Evolutionary conservation across 805 yeast species (phyloP).

Genomic region (Starmerella sirachaensis): DNA sequence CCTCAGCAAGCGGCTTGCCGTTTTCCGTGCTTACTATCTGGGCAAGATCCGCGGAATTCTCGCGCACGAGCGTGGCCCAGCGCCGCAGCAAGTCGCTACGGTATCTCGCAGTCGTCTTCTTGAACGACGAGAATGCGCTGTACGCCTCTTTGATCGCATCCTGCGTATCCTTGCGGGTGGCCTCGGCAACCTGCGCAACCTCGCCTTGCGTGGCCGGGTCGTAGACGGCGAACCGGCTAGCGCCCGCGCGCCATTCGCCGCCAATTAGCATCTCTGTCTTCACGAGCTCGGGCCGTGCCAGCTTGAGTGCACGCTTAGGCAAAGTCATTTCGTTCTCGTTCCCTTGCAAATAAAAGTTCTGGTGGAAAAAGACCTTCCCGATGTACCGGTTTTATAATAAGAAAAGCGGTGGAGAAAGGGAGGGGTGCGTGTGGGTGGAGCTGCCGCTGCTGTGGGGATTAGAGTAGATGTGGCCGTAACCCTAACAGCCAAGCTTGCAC

Average conservation of each 20-base stretch:
- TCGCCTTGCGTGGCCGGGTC: conserved; percentile 62
- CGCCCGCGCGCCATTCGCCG: conserved; percentile 56
- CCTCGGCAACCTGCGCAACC: conserved; percentile 46
- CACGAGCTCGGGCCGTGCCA: conserved; percentile 14
- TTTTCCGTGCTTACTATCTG: conserved; percentile 53
- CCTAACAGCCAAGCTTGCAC: too few relatives aligned
- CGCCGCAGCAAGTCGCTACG: conserved; percentile 43
- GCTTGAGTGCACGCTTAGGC: conserved; percentile 8
- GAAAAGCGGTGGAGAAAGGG: too few relatives aligned
- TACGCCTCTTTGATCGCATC: conserved; percentile 47
- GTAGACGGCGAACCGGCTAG: conserved; percentile 44
- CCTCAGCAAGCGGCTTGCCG: conserved; percentile 62
- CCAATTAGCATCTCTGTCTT: conserved; percentile 40
- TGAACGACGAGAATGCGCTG: conserved; percentile 42
- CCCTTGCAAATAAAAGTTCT: not conserved
- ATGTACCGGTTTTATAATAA: too few relatives aligned
- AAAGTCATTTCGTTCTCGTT: conserved; percentile 4
- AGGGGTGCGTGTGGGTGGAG: too few relatives aligned
- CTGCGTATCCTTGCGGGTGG: conserved; percentile 38
- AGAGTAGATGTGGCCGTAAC: too few relatives aligned
- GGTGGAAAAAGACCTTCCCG: too few relatives aligned
- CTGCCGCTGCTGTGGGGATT: too few relatives aligned
- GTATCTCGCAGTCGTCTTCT: conserved; percentile 43
- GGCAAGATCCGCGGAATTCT: conserved; percentile 55
- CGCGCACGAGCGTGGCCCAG: conserved; percentile 42